Evolutionary conservation across 192 early-diverging fungal species (phyloP), one percentile per base, ranked within the genome.

Genomic region (Chytriomyces sp.): DNA sequence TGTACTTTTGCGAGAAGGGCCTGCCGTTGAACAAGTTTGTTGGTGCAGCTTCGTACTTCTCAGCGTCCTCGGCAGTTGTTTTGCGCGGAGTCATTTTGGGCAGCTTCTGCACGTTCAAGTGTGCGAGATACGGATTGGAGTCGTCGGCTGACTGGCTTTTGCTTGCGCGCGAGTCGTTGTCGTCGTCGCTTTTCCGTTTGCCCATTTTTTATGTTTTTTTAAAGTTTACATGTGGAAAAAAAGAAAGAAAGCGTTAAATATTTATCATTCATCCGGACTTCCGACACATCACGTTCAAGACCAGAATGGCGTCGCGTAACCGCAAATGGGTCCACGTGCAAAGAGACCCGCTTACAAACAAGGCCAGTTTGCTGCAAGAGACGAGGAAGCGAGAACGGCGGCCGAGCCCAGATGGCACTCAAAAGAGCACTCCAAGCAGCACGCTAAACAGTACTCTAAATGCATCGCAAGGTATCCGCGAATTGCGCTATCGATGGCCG

Each of bases 21-120:
- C 88, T 87, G 13, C 91, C 91, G 0, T 91, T 98, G 78, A 94
- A 95, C 16, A 91, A 92, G 86, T 95, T 99, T 26, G 50, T 82
- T 16, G 44, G 45, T 47, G 87, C 92, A 53, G 93, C 84, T 78
- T 98, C 97, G 20, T 88, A 80, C 16, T 84, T 84, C 79, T 93
- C 93, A 43, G 94, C 96, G 78, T 97, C 91, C 53, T 81, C 90
- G 8, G 92, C 91, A 2, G 95, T 99, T n/a, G 95, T 96, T 67
- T 91, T 82, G 13, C 92, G 89, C 7, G 94, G 88, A 0, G 89
- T 79, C 45, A 95, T 81, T 8, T 24, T 63, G 20, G 75, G 75
- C 7, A 50, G 67, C 45, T 11, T 10, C 50, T 50, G 10, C 53
- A 20, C 53, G 28, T 60, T 62, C 50, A 65, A 69, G 64, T 85